phyloP scores from a whole-genome alignment of 306 rosid species.

The Gynostemma pentaphyllum region DNA sequence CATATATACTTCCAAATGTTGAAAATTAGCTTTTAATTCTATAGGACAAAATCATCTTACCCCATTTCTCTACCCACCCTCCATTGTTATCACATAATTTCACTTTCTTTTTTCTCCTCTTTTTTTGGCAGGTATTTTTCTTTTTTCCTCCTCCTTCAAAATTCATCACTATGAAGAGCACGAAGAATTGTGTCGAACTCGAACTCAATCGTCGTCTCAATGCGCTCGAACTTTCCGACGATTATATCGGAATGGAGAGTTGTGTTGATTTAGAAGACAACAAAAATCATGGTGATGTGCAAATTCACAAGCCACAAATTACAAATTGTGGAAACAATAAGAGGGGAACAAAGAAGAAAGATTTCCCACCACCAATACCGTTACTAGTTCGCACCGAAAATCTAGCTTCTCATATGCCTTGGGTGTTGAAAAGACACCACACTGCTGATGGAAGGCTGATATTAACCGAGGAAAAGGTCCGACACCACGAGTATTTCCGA shows the following conservation, averaged over 20 bases:
- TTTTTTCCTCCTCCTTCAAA: neutral
- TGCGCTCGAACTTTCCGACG: neutral
- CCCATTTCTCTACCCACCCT: neutral
- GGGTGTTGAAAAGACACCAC: constrained; percentile 47
- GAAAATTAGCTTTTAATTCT: neutral
- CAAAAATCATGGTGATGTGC: neutral
- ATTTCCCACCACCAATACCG: constrained; percentile 62
- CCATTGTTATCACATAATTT: neutral
- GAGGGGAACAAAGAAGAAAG: constrained; percentile 3
- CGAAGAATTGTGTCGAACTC: neutral
- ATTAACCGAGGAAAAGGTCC: constrained; percentile 46
- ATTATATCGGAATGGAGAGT: constrained; percentile 56
- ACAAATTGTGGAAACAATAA: too few species aligned
- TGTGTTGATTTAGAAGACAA: constrained; percentile 29
- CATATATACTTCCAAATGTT: neutral
- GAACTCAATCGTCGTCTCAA: neutral
- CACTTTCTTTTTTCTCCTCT: neutral
- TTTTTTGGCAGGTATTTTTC: neutral
- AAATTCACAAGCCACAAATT: neutral
- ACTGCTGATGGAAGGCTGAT: constrained; percentile 54
- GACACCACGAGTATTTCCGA: constrained; percentile 46
- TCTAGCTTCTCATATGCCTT: constrained; percentile 48
- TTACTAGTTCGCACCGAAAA: constrained; percentile 48
- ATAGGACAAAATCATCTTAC: neutral
- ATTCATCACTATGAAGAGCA: neutral